Base-by-base conservation (phyloP, 192 early-diverging fungal genomes). In the Pilaira anomala region DNA sequence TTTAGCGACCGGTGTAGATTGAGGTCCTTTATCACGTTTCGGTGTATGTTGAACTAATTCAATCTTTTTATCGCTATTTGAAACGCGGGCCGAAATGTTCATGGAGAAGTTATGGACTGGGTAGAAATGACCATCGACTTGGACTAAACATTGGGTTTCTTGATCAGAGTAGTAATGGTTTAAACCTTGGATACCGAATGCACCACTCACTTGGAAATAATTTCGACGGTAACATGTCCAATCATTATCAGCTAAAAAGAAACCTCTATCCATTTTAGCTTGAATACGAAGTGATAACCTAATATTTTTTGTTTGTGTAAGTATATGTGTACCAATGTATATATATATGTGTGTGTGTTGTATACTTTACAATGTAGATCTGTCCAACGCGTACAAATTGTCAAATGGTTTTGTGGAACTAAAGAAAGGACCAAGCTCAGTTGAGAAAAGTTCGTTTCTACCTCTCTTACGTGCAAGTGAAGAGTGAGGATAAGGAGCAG, bases 221-320 rank as follows among this genome's bases (percentile, higher is more conserved):
- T 96, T 96, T 63, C 93, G 83, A 19, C 94, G 84, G 73, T 96
- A 96, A 68, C 94, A 95, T 2, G 93, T 93, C 94, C 94, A 98
- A 60, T 92, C 91, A 52, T 80, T 81, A 39, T 88, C 85, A 2
- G 94, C 87, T 45, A 96, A 73, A 59, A 96, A 95, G 76, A 97
- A 97, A 13, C 95, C 95, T 28, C 92, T 85, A 67, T 96, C 94
- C 42, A 98, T 86, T 40, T 92, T 92, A 18, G 93, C 86, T 50
- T 83, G 75, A 46, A 96, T 68, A 14, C 72, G 65, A 52, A 58
- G 8, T 19, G 55, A 60, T 41, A 67, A 48, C 63, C 62, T 63
- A 44, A 41, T n/a, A 44, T 21, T 52, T 6, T 65, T 21, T 50
- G 12, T 45, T 50, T 40, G 45, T 42, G n/a, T n/a, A n/a, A n/a